These are phyloP conservation scores for Solanum paucissectum DNA, from an alignment of 257 asterid species.

Conservation along the genomic window DNA sequence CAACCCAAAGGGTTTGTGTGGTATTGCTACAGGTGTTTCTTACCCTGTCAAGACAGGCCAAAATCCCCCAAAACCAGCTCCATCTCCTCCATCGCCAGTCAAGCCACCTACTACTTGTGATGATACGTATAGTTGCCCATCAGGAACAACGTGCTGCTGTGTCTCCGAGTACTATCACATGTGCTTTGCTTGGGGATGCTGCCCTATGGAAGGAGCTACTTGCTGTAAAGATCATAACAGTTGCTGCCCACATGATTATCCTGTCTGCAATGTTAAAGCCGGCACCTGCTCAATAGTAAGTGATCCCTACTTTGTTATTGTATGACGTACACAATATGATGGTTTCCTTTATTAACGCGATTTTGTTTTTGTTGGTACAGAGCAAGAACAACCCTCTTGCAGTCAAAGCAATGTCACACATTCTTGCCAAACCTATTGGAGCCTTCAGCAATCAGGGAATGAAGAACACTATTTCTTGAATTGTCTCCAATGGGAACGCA, in stretches of 20 bases:
- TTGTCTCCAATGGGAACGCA: background rate
- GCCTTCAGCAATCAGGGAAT: constrained; percentile 13
- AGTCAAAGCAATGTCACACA: constrained; percentile 53
- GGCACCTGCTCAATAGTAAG: constrained; percentile 74
- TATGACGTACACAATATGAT: background rate
- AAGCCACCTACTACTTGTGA: constrained; percentile 46
- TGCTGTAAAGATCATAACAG: constrained; percentile 74
- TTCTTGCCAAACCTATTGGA: constrained; percentile 44
- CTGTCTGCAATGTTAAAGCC: constrained; percentile 49
- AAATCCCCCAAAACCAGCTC: constrained; percentile 69
- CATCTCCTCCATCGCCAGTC: constrained; percentile 67
- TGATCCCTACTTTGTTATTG: background rate
- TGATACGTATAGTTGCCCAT: constrained; percentile 33
- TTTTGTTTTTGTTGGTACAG: constrained; percentile 18
- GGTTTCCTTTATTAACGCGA: background rate
- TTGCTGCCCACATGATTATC: constrained; percentile 82
- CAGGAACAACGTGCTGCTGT: constrained; percentile 68
- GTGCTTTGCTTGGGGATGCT: constrained; percentile 81
- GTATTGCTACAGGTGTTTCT: constrained; percentile 60
- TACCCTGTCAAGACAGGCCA: constrained; percentile 54
- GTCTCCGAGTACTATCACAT: constrained; percentile 13
- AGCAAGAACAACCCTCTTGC: constrained; percentile 57
- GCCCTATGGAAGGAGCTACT: constrained; percentile 66
- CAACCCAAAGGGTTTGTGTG: constrained; percentile 42
- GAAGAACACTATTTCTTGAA: constrained; percentile 23